Percentiles rank a stretch among this genome's conserved stretches.
Conservation (phyloP, 148 eudicot genomes). For the Fagopyrum tataricum region DNA sequence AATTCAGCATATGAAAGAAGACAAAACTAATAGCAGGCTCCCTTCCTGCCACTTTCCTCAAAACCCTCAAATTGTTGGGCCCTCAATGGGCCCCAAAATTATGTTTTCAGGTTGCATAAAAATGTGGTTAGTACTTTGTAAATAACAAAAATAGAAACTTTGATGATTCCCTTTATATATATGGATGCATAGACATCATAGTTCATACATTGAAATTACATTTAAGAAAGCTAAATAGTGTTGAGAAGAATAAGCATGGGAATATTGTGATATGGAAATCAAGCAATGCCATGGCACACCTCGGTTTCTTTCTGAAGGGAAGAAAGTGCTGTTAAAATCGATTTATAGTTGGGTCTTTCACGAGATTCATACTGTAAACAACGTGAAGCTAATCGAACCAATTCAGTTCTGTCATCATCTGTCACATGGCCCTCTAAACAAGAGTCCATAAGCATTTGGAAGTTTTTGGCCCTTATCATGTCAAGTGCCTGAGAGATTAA, state of each 20-base stretch:
- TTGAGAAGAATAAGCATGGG: not conserved
- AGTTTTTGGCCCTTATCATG: slow-evolving; percentile 66
- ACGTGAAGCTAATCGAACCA: slow-evolving; percentile 71
- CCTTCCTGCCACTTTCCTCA: not conserved
- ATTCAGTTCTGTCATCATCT: slow-evolving; percentile 72
- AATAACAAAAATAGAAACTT: not conserved
- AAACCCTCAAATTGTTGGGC: too few species aligned
- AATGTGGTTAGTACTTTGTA: not conserved
- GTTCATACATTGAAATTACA: not conserved
- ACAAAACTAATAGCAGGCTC: slow-evolving; percentile 1
- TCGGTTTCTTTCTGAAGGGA: slow-evolving; percentile 78
- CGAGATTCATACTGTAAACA: slow-evolving; percentile 86
- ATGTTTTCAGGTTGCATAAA: not conserved
- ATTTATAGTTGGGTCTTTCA: slow-evolving; percentile 72
- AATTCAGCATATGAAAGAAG: not conserved
- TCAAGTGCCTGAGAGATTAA: slow-evolving; percentile 64
- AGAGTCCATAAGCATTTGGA: slow-evolving; percentile 70
- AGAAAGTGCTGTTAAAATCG: slow-evolving; percentile 52
- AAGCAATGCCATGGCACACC: slow-evolving; percentile 24
- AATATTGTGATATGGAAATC: not conserved
- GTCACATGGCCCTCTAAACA: slow-evolving; percentile 79
- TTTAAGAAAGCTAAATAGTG: not conserved
- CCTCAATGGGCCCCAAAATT: not conserved
- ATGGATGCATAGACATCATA: not conserved
- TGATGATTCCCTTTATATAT: not conserved